These are phyloP conservation scores for Trichoderma citrinoviride DNA, from an alignment of 2,329 filamentous ascomycete species.

Conservation along the genomic window DNA sequence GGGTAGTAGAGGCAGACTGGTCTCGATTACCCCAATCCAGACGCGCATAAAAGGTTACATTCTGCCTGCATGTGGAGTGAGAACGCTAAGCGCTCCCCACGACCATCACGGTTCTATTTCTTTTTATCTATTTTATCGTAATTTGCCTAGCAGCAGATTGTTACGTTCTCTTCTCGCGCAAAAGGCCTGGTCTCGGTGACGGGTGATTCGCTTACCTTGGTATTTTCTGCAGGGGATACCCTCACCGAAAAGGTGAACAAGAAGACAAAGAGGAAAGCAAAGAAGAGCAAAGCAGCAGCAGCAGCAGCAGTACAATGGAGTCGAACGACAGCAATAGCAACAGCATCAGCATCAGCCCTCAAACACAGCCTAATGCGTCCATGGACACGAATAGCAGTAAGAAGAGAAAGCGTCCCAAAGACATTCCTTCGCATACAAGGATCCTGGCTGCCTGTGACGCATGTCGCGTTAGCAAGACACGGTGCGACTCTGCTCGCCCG, in stretches of 20 bases:
- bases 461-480: constrained; percentile 5
- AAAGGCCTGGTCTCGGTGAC: not conserved
- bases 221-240: not conserved
- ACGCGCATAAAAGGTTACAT: constrained; percentile 10
- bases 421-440: not conserved
- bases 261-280: no score
- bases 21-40: not conserved
- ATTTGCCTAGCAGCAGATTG: no score
- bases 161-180: no score
- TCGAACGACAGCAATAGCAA: not conserved
- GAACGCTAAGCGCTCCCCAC: not conserved
- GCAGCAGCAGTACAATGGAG: not conserved
- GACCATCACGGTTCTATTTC: not conserved
- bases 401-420: constrained; percentile 2
- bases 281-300: no score
- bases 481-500: constrained; percentile 8
- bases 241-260: not conserved
- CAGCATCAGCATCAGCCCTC: not conserved
- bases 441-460: constrained; percentile 7
- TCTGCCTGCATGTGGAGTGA: not conserved
- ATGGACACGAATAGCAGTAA: not conserved
- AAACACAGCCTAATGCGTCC: not conserved
- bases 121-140: no score
- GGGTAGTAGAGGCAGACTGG: not conserved
- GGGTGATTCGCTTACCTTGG: not conserved